Evolutionary conservation across 805 yeast species (phyloP).

Genomic region (Metschnikowia similis): DNA sequence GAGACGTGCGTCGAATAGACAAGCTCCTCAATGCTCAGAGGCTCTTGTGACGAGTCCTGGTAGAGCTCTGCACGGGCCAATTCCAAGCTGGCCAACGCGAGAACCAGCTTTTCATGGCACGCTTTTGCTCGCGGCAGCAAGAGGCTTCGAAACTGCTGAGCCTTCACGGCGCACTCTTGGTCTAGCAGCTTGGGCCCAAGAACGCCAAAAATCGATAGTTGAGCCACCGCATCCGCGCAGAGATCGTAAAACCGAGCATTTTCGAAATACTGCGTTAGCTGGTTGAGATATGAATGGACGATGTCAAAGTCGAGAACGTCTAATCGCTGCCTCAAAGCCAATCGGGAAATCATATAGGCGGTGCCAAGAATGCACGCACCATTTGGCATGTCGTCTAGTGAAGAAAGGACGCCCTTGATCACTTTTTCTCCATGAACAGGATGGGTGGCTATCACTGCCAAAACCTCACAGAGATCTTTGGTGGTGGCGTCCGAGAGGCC

Average conservation of each 20-base stretch:
- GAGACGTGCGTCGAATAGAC: slow-evolving; percentile 58
- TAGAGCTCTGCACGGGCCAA: slow-evolving; percentile 26
- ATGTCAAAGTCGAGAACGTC: not conserved
- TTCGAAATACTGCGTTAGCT: slow-evolving; percentile 15
- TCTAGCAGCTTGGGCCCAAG: slow-evolving; percentile 32
- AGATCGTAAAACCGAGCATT: slow-evolving; percentile 21
- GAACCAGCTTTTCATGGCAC: slow-evolving; percentile 55
- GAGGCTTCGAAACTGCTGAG: slow-evolving; percentile 16
- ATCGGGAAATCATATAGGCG: slow-evolving; percentile 47
- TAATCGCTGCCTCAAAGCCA: slow-evolving; percentile 27
- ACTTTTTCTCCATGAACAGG: slow-evolving; percentile 16
- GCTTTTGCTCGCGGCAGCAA: slow-evolving; percentile 45
- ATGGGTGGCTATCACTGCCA: slow-evolving; percentile 51
- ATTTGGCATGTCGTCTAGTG: not conserved
- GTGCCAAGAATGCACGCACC: slow-evolving; percentile 23
- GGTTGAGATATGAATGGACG: slow-evolving; percentile 11
- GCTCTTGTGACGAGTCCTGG: slow-evolving; percentile 12
- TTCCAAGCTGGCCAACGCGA: slow-evolving; percentile 54
- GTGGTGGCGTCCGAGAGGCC: slow-evolving; percentile 20
- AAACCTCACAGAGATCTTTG: slow-evolving; percentile 36
- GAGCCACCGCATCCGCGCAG: slow-evolving; percentile 39
- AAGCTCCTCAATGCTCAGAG: slow-evolving; percentile 36
- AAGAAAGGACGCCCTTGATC: not conserved
- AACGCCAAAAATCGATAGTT: slow-evolving; percentile 44
- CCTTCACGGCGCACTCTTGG: slow-evolving; percentile 9